A percentile compares a stretch with the other conserved stretches of the same genome.
phyloP scores from a whole-genome alignment of 768 basidiomycete genomes.

The Cyclocybe cylindracea region DNA sequence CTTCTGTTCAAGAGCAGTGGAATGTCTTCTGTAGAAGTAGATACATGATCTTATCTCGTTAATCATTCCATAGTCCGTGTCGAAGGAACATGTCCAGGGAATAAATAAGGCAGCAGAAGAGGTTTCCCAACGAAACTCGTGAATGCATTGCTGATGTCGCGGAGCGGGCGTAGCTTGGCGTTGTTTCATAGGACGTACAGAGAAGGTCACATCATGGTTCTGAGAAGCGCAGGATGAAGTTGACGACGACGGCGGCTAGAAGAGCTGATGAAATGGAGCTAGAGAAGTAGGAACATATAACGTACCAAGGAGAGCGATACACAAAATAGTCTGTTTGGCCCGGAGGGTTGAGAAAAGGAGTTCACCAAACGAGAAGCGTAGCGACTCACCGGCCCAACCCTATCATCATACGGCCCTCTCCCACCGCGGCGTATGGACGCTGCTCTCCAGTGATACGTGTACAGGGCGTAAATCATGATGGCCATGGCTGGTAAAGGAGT shows the following conservation, averaged over 20 bases:
- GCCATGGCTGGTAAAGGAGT: conserved; percentile 69
- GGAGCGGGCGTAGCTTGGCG: not conserved
- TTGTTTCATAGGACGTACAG: not conserved
- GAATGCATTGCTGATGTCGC: not conserved
- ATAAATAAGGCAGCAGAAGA: not conserved
- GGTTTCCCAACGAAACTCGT: not conserved
- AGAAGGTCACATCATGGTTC: conserved; percentile 16
- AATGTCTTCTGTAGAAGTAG: conserved; percentile 16
- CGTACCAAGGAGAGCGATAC: conserved; percentile 77
- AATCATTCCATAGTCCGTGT: not conserved
- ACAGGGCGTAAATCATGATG: conserved; percentile 95
- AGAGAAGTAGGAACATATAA: conserved; percentile 3
- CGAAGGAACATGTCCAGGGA: not conserved
- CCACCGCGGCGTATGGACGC: conserved; percentile 89
- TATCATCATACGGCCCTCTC: conserved; percentile 94
- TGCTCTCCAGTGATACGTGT: conserved; percentile 96
- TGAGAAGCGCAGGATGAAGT: conserved; percentile 83
- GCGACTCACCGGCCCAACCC: conserved; percentile 85
- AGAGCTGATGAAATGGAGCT: conserved; percentile 2
- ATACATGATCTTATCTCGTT: conserved; percentile 14
- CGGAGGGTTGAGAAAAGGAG: conserved; percentile 3
- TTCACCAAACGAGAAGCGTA: conserved; percentile 8
- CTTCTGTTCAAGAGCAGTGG: conserved; percentile 1
- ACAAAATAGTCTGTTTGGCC: conserved; percentile 71
- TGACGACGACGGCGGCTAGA: conserved; percentile 79